Evolutionary conservation across 192 early-diverging fungal species (phyloP).

Genomic region (Jimgerdemannia lactiflua): DNA sequence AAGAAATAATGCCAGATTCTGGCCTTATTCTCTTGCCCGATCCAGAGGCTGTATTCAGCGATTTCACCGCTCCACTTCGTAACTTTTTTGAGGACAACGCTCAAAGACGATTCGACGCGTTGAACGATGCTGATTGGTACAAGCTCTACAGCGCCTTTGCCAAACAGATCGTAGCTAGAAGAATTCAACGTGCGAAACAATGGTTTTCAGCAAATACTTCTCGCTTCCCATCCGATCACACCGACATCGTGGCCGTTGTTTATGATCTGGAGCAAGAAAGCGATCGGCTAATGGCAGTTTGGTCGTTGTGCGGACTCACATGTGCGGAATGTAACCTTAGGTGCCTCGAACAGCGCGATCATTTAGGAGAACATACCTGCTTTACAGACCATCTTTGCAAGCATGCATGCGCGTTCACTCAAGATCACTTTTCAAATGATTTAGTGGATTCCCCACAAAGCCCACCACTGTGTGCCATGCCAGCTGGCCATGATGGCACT

Average conservation of each 20-base stretch:
- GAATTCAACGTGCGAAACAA: constrained; percentile 12
- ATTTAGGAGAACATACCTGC: constrained; percentile 13
- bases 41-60: neutral
- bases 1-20: constrained; percentile 10
- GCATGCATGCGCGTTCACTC: constrained; percentile 5
- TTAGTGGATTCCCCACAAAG: too few species aligned
- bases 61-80: too few species aligned
- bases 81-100: too few species aligned
- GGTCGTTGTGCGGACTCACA: too few species aligned
- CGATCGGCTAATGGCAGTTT: neutral
- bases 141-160: constrained; percentile 7
- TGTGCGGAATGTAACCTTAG: too few species aligned
- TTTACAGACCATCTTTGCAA: constrained; percentile 20
- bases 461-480: constrained; percentile 11
- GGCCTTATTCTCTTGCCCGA: constrained; percentile 10
- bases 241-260: constrained; percentile 8
- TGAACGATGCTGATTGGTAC: constrained; percentile 8
- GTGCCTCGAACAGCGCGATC: constrained; percentile 3
- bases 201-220: constrained; percentile 12
- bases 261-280: constrained; percentile 20
- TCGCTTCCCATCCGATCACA: constrained; percentile 11
- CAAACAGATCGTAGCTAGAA: constrained; percentile 12
- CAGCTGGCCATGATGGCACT: constrained; percentile 17
- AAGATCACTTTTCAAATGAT: constrained; percentile 9
- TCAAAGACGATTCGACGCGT: too few species aligned